Percentiles rank a stretch among this genome's conserved stretches.
phyloP scores from a whole-genome alignment of 2,329 filamentous ascomycete genomes.

The Diaporthe eres region DNA sequence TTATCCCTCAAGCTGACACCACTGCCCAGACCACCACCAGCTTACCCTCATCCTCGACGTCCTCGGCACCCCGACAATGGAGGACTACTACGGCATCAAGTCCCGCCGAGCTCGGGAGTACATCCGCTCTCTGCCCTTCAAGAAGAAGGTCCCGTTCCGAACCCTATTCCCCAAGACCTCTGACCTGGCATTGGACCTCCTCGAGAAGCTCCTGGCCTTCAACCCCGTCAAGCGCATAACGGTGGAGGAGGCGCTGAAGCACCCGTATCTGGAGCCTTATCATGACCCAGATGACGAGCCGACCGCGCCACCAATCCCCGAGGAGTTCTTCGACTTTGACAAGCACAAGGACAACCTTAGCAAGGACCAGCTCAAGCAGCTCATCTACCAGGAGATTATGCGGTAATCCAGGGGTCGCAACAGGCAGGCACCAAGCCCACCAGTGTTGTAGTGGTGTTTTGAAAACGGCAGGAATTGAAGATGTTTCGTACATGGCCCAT shows the following conservation, averaged over 20 bases:
- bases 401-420: conserved; percentile 55
- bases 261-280: conserved; percentile 98
- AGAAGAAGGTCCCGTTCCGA: conserved; percentile 99
- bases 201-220: conserved; percentile 97
- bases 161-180: conserved; percentile 99
- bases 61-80: conserved; percentile 98
- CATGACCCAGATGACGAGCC: conserved; percentile 99
- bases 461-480: conserved; percentile 6
- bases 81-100: conserved; percentile 99
- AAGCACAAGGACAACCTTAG: conserved; percentile 99
- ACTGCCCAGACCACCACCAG: conserved; percentile 87
- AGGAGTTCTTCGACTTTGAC: conserved; percentile 99
- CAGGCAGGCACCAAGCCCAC: background rate
- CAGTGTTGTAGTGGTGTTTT: background rate
- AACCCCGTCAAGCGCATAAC: conserved; percentile 99
- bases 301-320: conserved; percentile 94
- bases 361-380: conserved; percentile 97
- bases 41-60: conserved; percentile 97
- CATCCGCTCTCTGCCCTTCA: conserved; percentile 97
- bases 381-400: conserved; percentile 99
- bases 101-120: conserved; percentile 97
- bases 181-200: conserved; percentile 91
- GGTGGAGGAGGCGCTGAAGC: conserved; percentile 96
- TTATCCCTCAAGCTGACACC: conserved; percentile 36
- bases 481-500: conserved; percentile 13